Conservation (phyloP, 371 early-diverging fungal species). For the Parasitella parasitica region DNA sequence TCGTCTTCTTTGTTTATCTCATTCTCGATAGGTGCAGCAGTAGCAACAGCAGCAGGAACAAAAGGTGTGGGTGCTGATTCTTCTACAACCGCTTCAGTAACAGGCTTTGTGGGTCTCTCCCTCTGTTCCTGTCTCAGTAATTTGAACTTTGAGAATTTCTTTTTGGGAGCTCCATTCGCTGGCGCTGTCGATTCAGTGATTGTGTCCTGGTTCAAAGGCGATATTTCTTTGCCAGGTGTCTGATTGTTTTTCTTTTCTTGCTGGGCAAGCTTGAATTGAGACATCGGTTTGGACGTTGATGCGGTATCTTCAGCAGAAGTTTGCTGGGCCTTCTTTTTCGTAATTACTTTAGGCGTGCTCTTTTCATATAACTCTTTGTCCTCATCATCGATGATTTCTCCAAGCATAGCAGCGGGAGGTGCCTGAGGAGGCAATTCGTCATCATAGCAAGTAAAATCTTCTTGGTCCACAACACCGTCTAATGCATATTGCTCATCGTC, state of each 20-base stretch:
- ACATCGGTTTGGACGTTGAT: slow-evolving; percentile 10
- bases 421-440: slow-evolving; percentile 3
- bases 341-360: slow-evolving; percentile 17
- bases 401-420: background rate
- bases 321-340: slow-evolving; percentile 7
- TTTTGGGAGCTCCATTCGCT: background rate
- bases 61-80: background rate
- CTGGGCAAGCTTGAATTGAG: slow-evolving; percentile 20
- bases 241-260: slow-evolving; percentile 7
- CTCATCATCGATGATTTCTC: slow-evolving; percentile 27
- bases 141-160: slow-evolving; percentile 23
- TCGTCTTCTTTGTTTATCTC: background rate
- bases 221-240: background rate
- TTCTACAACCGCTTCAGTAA: background rate
- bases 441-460: slow-evolving; percentile 57
- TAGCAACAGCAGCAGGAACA: background rate
- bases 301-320: background rate
- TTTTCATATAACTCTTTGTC: slow-evolving; percentile 21
- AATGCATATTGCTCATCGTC: slow-evolving; percentile 59
- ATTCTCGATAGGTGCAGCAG: background rate
- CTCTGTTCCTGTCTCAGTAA: slow-evolving; percentile 16
- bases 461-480: slow-evolving; percentile 54
- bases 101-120: background rate
- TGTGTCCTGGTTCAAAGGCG: background rate
- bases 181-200: background rate